phyloP scores from a whole-genome alignment of 441 rosid genomes.

The Euphorbia schlechtendalii region DNA sequence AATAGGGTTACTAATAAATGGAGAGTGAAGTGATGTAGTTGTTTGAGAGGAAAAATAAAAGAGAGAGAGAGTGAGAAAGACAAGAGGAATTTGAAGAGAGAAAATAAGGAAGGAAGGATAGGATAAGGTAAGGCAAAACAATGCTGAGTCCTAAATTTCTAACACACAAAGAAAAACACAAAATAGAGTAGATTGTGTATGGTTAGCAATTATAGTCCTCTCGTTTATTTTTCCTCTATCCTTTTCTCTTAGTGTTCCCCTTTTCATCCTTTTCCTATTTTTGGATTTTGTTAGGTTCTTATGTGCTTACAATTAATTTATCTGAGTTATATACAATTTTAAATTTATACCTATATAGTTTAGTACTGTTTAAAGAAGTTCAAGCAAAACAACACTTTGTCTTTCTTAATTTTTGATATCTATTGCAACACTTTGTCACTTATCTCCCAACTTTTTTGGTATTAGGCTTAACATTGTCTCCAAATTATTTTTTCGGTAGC shows the following conservation, averaged over 20 bases:
- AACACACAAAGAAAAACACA: slow-evolving; percentile 25
- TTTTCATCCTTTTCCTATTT: not conserved
- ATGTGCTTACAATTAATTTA: no score
- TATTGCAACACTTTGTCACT: no score
- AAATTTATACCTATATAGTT: no score
- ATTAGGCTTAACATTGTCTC: no score
- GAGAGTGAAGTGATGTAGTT: slow-evolving; percentile 11
- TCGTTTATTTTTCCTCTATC: slow-evolving; percentile 35
- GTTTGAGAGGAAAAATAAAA: not conserved
- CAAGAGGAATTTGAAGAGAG: no score
- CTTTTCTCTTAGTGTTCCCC: not conserved
- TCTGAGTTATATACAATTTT: no score
- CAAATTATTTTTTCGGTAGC: no score
- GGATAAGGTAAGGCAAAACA: slow-evolving; percentile 69
- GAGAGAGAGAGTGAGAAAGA: not conserved
- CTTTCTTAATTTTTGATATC: no score
- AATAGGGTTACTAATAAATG: not conserved
- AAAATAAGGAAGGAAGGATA: slow-evolving; percentile 24
- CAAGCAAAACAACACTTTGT: no score
- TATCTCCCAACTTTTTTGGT: no score
- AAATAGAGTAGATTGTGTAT: slow-evolving; percentile 20
- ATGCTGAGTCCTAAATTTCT: slow-evolving; percentile 3
- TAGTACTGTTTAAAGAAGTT: no score
- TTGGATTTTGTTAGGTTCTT: no score
- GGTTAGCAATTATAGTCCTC: slow-evolving; percentile 65